Base-by-base conservation (phyloP, 768 basidiomycete species). In the Daedaleopsis sinensis region DNA sequence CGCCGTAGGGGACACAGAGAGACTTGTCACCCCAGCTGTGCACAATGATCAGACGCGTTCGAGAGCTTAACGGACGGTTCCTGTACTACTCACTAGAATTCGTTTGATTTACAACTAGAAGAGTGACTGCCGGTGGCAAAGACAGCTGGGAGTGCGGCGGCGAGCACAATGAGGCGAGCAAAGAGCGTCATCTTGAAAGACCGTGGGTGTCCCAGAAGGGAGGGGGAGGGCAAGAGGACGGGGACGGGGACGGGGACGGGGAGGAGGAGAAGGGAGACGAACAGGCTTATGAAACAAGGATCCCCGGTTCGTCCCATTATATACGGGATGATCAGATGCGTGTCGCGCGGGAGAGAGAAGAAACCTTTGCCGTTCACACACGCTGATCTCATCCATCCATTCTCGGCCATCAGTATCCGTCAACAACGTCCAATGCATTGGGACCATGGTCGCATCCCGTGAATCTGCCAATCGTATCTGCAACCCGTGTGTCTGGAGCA, bases 161-260 rank as follows among this genome's bases (percentile, higher is more conserved):
- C 73, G 51, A 79, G 67, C 60, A 79, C 63, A 54, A 71, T 62
- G 57, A 75, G 59, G 61, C 73, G 75, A 49, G 70, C 60, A 67
- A 77, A 65, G 64, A 75, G 65, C 54, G 77, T 64, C 78, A 79
- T 79, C 37, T 55, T 70, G 53, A 71, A 73, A 54, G 68, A 72
- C 65, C 59, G 68, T 67, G 60, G 58, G 58, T 52, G 42, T 59
- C 60, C 71, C 74, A 70, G 70, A 60, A 55, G 59, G 39, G 66
- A 61, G 58, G 57, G 59, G 59, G 36, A 48, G 50, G 32, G 60
- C 63, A 65, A n/a, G n/a, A n/a, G n/a, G n/a, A n/a, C n/a, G n/a
- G n/a, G n/a, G n/a, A n/a, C n/a, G 71, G 65, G 52, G 57, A 61
- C 56, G 59, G 66, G 59, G 58, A 58, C 59, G 59, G 36, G 49